phyloP scores from a whole-genome alignment of 2,329 filamentous ascomycete genomes.

The Hawksworthiomyces lignivorus region DNA sequence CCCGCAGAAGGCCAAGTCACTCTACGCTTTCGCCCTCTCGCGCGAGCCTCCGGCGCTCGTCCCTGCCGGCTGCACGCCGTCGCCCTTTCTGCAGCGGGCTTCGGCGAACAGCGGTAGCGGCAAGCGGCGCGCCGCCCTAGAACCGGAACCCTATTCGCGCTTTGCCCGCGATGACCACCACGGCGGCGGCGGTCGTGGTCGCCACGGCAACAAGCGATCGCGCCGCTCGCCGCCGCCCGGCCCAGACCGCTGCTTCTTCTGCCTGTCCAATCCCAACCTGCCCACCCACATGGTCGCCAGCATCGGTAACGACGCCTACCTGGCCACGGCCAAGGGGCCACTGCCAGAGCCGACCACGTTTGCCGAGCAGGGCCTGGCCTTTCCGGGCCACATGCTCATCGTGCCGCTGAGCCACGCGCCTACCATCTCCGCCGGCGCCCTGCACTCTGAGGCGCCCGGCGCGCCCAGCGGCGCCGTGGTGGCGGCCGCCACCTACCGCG shows the following conservation, averaged over 20 bases:
- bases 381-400: slow-evolving; percentile 83
- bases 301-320: slow-evolving; percentile 78
- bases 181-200: slow-evolving; percentile 35
- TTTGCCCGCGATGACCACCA: slow-evolving; percentile 31
- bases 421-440: slow-evolving; percentile 52
- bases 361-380: slow-evolving; percentile 53
- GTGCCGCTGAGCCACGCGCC: slow-evolving; percentile 79
- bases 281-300: slow-evolving; percentile 83
- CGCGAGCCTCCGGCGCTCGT: slow-evolving; percentile 52
- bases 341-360: slow-evolving; percentile 67
- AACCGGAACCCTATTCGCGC: slow-evolving; percentile 42
- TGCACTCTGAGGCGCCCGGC: slow-evolving; percentile 46
- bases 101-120: slow-evolving; percentile 30
- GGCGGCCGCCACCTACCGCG: slow-evolving; percentile 56
- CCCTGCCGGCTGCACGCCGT: slow-evolving; percentile 65
- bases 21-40: slow-evolving; percentile 72
- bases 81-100: slow-evolving; percentile 50
- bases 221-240: slow-evolving; percentile 50
- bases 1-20: slow-evolving; percentile 65
- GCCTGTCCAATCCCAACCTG: slow-evolving; percentile 76
- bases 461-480: slow-evolving; percentile 47
- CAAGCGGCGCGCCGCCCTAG: slow-evolving; percentile 49
- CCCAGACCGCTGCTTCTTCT: slow-evolving; percentile 88
- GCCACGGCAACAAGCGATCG: slow-evolving; percentile 29
- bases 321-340: slow-evolving; percentile 89